Evolutionary conservation across 441 rosid genomes (phyloP).

Genomic region (Adansonia gregorii): DNA sequence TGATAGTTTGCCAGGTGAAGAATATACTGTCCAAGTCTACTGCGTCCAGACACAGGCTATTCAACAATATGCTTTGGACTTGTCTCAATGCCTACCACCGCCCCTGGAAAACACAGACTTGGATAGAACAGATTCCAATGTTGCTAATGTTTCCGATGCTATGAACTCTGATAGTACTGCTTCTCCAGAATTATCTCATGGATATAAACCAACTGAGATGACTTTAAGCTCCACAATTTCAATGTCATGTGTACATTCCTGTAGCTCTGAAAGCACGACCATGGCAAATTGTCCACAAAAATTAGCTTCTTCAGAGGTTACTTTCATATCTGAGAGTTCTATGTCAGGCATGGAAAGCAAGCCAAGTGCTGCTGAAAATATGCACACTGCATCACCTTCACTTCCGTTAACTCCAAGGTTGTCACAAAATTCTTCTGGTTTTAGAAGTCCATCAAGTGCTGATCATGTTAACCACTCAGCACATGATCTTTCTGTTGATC

Average conservation of each 20-base stretch:
- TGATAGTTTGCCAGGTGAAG: slow-evolving; percentile 52
- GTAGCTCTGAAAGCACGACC: slow-evolving; percentile 40
- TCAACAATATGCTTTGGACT: slow-evolving; percentile 57
- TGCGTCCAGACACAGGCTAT: slow-evolving; percentile 62
- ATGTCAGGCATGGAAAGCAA: slow-evolving; percentile 44
- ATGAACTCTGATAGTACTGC: slow-evolving; percentile 37
- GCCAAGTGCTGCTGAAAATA: slow-evolving; percentile 42
- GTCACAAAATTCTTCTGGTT: slow-evolving; percentile 57
- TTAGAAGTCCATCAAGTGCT: slow-evolving; percentile 44
- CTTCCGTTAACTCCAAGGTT: slow-evolving; percentile 62
- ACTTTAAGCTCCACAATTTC: slow-evolving; percentile 34
- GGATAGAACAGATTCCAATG: slow-evolving; percentile 47
- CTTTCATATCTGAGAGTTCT: slow-evolving; percentile 39
- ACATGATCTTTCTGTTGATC: slow-evolving; percentile 36
- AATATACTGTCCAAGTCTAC: slow-evolving; percentile 54
- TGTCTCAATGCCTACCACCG: slow-evolving; percentile 58
- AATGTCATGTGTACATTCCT: slow-evolving; percentile 31
- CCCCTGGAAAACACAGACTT: slow-evolving; percentile 43
- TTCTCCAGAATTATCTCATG: slow-evolving; percentile 43
- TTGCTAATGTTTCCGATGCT: slow-evolving; percentile 35
- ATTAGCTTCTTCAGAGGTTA: slow-evolving; percentile 46
- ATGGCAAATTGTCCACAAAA: slow-evolving; percentile 38
- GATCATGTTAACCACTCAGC: slow-evolving; percentile 49
- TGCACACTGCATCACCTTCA: slow-evolving; percentile 44
- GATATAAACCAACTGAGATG: slow-evolving; percentile 41